Evolutionary conservation across 176 grass and related monocot species (phyloP), one percentile per base, ranked within the genome.

Genomic region (Puya raimondii): DNA sequence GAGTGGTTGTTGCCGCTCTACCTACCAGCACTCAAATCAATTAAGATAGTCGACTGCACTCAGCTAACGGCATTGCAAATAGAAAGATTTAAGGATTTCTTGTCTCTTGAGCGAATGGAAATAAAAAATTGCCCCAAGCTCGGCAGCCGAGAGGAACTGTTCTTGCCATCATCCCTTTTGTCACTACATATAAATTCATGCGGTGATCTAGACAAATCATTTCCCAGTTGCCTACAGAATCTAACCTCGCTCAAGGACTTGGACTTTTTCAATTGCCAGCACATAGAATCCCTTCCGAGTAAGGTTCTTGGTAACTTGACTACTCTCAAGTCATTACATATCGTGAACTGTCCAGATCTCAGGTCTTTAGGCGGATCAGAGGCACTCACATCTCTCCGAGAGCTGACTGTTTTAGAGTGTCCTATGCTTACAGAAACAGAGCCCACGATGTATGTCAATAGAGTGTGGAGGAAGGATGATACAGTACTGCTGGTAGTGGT

Each of bases 121-220:
- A 56, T 76, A 76, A n/a, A 9, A 27, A 23, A 33, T 18, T 82
- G 80, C 16, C 66, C 73, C 2, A 17, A 16, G 17, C 29, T 82
- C 15, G 63, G 11, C n/a, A n/a, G 53, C 12, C 53, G 13, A 33
- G 50, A 42, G 10, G 14, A 71, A 14, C 50, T 82, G 42, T 3
- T 3, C 16, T 53, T 82, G 18, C 80, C 80, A 9, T 17, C 65
- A 66, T 82, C 80, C 9, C 13, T 82, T 23, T 64, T 58, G 47
- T 16, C 16, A 10, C 13, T 82, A 25, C 12, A 33, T 9, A 16
- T 82, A n/a, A 17, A 48, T 47, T 25, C 23, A 16, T 82, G 66
- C 12, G 66, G 80, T 9, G 48, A 65, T 25, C 73, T 82, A 4
- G 72, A 71, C 18, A 64, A 70, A 15, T 76, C 71, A 23, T 22